Evolutionary conservation across 2,329 filamentous ascomycete species (phyloP).

Genomic region (Monilinia fructicola): DNA sequence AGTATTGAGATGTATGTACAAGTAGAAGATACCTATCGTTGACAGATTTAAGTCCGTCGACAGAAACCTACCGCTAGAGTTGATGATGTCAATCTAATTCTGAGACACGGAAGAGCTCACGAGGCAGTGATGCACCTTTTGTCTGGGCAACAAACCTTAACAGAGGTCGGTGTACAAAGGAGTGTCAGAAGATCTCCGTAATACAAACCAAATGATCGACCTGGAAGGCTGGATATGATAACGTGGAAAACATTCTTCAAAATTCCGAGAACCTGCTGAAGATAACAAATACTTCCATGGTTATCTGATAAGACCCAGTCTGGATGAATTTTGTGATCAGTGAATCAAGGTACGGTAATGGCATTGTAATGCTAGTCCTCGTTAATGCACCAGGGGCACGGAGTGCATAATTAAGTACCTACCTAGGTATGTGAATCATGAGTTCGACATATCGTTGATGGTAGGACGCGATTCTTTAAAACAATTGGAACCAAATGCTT

Average conservation of each 20-base stretch:
- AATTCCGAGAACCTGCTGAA: background rate
- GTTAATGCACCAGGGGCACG: slow-evolving; percentile 3
- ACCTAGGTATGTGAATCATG: background rate
- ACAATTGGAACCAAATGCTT: background rate
- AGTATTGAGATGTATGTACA: background rate
- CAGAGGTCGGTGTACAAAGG: slow-evolving; percentile 17
- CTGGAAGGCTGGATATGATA: background rate
- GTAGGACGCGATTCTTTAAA: background rate
- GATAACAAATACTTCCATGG: background rate
- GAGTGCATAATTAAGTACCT: background rate
- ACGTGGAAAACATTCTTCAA: background rate
- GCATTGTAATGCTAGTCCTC: background rate
- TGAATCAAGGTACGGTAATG: background rate
- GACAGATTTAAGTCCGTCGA: background rate
- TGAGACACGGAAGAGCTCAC: slow-evolving; percentile 20
- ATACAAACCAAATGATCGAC: slow-evolving; percentile 6
- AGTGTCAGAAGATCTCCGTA: slow-evolving; percentile 12
- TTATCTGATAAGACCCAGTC: background rate
- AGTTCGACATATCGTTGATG: background rate
- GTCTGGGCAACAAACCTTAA: slow-evolving; percentile 20
- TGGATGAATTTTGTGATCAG: background rate
- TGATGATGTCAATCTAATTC: slow-evolving; percentile 6
- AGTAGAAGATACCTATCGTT: background rate
- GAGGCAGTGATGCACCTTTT: slow-evolving; percentile 12
- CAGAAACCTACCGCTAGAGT: slow-evolving; percentile 8